Evolutionary conservation across 208 protist genomes (phyloP).

Genomic region (Acanthamoeba castellanii): DNA sequence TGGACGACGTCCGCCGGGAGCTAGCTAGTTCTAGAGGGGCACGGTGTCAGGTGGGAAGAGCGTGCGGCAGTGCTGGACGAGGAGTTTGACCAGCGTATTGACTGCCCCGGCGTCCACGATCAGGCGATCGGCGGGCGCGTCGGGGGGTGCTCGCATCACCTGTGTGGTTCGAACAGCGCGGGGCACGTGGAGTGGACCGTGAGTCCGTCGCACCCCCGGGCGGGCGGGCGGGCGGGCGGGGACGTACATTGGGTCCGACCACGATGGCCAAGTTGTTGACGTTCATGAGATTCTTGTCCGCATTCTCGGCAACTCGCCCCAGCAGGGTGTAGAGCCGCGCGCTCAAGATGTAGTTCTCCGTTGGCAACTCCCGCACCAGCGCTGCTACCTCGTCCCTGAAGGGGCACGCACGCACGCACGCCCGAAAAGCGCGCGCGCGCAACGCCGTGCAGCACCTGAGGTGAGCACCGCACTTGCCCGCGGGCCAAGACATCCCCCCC

Average conservation of each 20-base stretch:
- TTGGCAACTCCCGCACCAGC: background rate
- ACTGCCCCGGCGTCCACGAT: constrained; percentile 12
- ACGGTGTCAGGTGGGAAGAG: background rate
- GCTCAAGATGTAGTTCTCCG: background rate
- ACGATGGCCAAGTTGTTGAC: constrained; percentile 11
- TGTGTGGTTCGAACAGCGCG: no score
- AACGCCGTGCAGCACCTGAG: no score
- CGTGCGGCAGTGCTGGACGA: background rate
- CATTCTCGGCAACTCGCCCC: background rate
- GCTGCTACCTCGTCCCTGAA: background rate
- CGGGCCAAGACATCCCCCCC: no score
- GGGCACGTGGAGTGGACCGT: no score
- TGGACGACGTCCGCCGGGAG: no score
- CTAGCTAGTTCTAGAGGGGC: no score
- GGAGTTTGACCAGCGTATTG: background rate
- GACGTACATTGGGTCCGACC: background rate
- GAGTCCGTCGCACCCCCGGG: no score
- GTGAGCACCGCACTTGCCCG: no score
- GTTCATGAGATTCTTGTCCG: constrained; percentile 23
- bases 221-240: no score
- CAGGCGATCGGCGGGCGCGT: background rate
- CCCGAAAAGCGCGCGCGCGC: no score
- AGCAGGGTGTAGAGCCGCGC: background rate
- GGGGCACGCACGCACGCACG: no score
- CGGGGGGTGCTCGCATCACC: constrained; percentile 25